Base-by-base conservation (phyloP, 1,139 yeast species). In the Geotrichum histeridarum region DNA sequence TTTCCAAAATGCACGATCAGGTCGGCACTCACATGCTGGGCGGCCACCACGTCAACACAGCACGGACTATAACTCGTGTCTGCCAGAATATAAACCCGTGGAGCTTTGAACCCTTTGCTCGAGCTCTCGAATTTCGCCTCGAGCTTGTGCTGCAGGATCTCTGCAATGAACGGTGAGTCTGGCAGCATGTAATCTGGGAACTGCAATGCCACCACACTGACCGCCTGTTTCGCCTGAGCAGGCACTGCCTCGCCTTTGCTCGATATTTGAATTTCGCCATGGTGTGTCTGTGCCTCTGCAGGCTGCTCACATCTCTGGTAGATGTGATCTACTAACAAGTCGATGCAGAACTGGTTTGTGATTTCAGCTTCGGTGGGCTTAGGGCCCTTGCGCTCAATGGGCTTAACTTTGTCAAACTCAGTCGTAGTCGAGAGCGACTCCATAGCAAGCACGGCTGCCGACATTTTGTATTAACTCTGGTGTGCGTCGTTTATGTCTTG, bases 11-110 rank as follows among this genome's bases (percentile, higher is more conserved):
- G 99, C 0, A 91, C 82, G 33, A 94, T 89, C 9, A 86, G 72
- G 60, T 91, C 96, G 22, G 95, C 93, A 7, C 74, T 68, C 11
- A 93, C 95, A 70, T 93, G 99, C 64, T 86, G 91, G 0, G 97
- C 95, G 0, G 99, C 98, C 22, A 93, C 95, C 65, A 90, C 97
- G 68, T 93, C 99, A 14, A 93, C 86, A 72, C 99, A 93, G 69
- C 99, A 93, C 0, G 96, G 78, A 27, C 96, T 88, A 64, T 93
- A 94, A 0, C 97, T 89, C 0, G 99, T 91, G 65, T 94, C 99
- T 0, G 98, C 99, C 42, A 93, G 72, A 14, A 75, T 62, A 60
- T 63, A 65, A 47, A 70, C 65, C 54, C 43, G 35, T 32, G 58
- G 58, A 2, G 50, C 18, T 4, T 37, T 56, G 54, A 8, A 5